phyloP scores from a whole-genome alignment of 805 yeast species.

The Metschnikowia peoriensis region DNA sequence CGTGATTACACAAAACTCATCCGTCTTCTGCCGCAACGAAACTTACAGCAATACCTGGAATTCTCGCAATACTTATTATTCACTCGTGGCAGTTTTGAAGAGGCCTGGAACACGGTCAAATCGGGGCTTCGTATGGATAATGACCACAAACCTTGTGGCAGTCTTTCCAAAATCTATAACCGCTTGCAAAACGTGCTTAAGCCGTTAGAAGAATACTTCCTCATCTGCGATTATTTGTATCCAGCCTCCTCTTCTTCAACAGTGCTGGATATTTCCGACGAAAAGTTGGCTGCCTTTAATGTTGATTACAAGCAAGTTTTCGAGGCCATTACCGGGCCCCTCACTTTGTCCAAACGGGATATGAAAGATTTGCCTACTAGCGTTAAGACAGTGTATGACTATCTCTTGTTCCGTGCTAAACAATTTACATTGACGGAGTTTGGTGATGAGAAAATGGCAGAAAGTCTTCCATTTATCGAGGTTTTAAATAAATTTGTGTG shows the following conservation, averaged over 20 bases:
- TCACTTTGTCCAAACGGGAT: slow-evolving; percentile 30
- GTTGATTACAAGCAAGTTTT: slow-evolving; percentile 9
- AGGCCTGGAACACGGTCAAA: slow-evolving; percentile 51
- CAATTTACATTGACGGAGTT: slow-evolving; percentile 25
- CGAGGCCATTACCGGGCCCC: slow-evolving; percentile 7
- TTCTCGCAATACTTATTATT: slow-evolving; percentile 39
- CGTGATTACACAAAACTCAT: slow-evolving; percentile 28
- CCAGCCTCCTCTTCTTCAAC: slow-evolving; percentile 4
- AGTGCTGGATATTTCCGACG: slow-evolving; percentile 10
- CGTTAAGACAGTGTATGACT: slow-evolving; percentile 41
- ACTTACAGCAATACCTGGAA: slow-evolving; percentile 24
- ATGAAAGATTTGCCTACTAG: slow-evolving; percentile 24
- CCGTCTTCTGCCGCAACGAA: slow-evolving; percentile 26
- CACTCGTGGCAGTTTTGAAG: slow-evolving; percentile 51
- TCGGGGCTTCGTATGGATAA: slow-evolving; percentile 77
- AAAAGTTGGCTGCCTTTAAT: slow-evolving; percentile 9
- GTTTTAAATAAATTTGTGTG: slow-evolving; percentile 40
- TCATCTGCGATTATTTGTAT: slow-evolving; percentile 28
- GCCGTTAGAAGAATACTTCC: slow-evolving; percentile 45
- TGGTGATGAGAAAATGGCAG: slow-evolving; percentile 13
- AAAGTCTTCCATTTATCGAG: slow-evolving; percentile 24
- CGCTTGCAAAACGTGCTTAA: slow-evolving; percentile 42
- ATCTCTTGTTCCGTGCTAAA: slow-evolving; percentile 37
- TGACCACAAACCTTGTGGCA: slow-evolving; percentile 62
- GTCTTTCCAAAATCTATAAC: slow-evolving; percentile 50